phyloP scores from a whole-genome alignment of 257 asterid species.

The Solanum boliviense region DNA sequence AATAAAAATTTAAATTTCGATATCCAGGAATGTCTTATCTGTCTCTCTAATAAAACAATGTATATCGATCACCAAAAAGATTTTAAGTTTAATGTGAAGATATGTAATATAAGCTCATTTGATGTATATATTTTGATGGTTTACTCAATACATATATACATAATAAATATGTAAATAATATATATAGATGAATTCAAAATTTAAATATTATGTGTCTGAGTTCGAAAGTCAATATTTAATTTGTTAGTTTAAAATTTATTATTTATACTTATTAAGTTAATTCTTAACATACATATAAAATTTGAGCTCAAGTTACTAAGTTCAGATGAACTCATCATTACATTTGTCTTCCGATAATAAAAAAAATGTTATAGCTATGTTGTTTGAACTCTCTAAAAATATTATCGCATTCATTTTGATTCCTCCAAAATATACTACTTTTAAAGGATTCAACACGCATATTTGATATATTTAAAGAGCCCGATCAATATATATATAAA shows the following conservation, averaged over 20 bases:
- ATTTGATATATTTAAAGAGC: background rate
- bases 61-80: background rate
- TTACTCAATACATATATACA: background rate
- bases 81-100: background rate
- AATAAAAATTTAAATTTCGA: background rate
- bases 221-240: background rate
- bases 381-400: no score
- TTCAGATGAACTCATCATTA: background rate
- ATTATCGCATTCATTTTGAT: no score
- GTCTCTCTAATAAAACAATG: background rate
- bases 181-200: rapidly evolving
- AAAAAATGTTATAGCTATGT: no score
- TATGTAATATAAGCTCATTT: background rate
- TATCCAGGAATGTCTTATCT: background rate
- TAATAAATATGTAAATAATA: background rate
- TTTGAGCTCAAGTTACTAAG: background rate
- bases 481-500: no score
- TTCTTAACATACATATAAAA: background rate
- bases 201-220: background rate
- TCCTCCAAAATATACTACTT: rapidly evolving
- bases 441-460: no score
- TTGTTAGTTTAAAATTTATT: background rate
- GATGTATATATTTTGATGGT: background rate
- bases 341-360: background rate
- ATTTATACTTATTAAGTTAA: background rate